Conservation (phyloP, 768 basidiomycete species). For the Trametes maxima region DNA sequence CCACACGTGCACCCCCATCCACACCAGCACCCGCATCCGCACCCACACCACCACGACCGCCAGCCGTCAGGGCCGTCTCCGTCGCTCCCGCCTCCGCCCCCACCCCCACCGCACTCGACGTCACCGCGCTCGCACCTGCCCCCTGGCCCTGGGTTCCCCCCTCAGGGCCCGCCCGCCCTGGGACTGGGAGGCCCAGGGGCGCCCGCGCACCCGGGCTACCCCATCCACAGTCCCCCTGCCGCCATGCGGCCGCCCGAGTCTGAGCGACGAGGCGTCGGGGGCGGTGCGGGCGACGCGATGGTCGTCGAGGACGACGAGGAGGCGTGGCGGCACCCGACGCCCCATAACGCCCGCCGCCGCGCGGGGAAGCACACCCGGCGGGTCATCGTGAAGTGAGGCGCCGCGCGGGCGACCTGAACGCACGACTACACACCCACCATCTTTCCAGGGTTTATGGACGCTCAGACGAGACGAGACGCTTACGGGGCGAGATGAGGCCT, state of each 20-base stretch:
- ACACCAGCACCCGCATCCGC: constrained; percentile 7
- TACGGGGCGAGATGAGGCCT: too few species aligned
- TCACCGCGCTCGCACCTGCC: constrained; percentile 20
- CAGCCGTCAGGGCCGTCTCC: constrained; percentile 1
- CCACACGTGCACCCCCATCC: constrained; percentile 2
- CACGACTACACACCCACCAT: neutral
- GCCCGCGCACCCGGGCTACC: constrained; percentile 34
- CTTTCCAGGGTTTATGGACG: neutral
- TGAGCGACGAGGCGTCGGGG: constrained; percentile 8
- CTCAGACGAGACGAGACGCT: neutral
- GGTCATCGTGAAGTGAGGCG: constrained; percentile 47
- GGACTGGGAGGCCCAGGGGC: constrained; percentile 27
- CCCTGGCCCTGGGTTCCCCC: constrained; percentile 32
- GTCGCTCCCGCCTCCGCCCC: constrained; percentile 14
- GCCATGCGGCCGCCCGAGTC: constrained; percentile 4
- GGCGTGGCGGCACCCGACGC: constrained; percentile 71
- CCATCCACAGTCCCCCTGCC: constrained; percentile 2
- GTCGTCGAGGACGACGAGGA: constrained; percentile 64
- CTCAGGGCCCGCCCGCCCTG: constrained; percentile 37
- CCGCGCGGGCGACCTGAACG: neutral
- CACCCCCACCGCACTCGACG: constrained; percentile 19
- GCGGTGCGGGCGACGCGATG: constrained; percentile 42
- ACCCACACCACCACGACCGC: constrained; percentile 9
- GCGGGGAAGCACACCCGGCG: constrained; percentile 82
- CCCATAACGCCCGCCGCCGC: constrained; percentile 71